phyloP scores from a whole-genome alignment of 345 rosid species.

The Linum trigynum region DNA sequence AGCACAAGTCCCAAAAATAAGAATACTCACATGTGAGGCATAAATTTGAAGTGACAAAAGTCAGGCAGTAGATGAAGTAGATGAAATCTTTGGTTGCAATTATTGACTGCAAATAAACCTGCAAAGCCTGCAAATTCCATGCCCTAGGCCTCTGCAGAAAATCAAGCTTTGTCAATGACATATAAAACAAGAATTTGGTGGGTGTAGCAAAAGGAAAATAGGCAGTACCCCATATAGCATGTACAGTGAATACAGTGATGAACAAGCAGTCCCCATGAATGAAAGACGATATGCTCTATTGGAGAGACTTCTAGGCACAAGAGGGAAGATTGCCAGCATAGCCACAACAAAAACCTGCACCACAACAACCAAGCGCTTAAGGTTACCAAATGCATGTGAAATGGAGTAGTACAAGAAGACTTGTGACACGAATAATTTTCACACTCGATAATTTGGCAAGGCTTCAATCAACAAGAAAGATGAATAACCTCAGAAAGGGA shows the following conservation, averaged over 20 bases:
- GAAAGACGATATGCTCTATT: conserved; percentile 82
- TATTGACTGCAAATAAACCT: conserved; percentile 71
- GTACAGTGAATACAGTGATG: conserved; percentile 75
- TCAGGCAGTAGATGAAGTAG: conserved; percentile 79
- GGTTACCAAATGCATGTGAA: conserved; percentile 1
- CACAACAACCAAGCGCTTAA: conserved; percentile 17
- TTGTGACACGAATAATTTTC: not conserved
- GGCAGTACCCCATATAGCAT: conserved; percentile 70
- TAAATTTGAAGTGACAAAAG: conserved; percentile 80
- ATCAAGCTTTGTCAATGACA: conserved; percentile 10
- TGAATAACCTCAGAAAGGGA: not conserved
- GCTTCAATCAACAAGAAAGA: not conserved
- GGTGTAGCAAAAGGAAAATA: conserved; percentile 11
- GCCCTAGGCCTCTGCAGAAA: conserved; percentile 71
- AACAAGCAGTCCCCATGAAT: conserved; percentile 87
- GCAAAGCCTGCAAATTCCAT: conserved; percentile 84
- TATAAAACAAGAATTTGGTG: conserved; percentile 8
- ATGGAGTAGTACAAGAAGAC: not conserved
- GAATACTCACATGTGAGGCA: conserved; percentile 71
- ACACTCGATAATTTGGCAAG: not conserved
- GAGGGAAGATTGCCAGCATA: conserved; percentile 76
- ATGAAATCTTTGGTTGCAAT: conserved; percentile 86
- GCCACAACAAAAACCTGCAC: conserved; percentile 80
- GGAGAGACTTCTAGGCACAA: conserved; percentile 62
- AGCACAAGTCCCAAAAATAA: not conserved